Evolutionary conservation across 768 basidiomycete species (phyloP).

Genomic region (Boletus insuetus): DNA sequence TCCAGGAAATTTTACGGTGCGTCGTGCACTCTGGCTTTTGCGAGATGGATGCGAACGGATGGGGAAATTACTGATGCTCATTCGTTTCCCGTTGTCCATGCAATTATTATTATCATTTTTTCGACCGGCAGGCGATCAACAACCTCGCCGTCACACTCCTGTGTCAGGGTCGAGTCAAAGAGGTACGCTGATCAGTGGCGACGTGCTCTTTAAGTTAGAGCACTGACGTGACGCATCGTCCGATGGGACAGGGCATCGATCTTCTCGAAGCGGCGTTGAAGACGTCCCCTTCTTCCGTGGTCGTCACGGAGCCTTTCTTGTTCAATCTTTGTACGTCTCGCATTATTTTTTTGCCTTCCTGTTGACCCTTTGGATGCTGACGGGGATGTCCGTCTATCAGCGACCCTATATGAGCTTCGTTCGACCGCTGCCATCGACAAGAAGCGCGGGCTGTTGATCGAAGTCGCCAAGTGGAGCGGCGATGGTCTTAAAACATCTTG

Average conservation of each 20-base stretch:
- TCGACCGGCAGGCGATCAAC: conserved; percentile 57
- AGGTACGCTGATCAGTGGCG: conserved; percentile 44
- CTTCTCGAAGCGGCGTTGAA: conserved; percentile 61
- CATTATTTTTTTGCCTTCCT: not conserved
- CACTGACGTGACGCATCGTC: not conserved
- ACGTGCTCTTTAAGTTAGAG: no score
- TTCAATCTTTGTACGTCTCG: conserved; percentile 73
- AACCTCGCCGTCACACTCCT: conserved; percentile 72
- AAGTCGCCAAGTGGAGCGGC: conserved; percentile 84
- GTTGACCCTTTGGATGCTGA: not conserved
- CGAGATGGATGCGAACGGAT: no score
- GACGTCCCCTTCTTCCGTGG: conserved; percentile 65
- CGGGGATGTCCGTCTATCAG: conserved; percentile 23
- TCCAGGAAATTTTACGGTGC: conserved; percentile 57
- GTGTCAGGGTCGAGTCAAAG: conserved; percentile 67
- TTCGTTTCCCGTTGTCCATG: not conserved
- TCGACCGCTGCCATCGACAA: conserved; percentile 71
- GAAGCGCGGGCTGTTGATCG: conserved; percentile 69
- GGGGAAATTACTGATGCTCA: not conserved
- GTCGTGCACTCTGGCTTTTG: not conserved
- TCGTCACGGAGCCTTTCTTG: conserved; percentile 77
- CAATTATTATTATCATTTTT: not conserved
- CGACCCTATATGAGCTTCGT: conserved; percentile 80
- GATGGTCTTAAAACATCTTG: conserved; percentile 76
- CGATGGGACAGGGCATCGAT: conserved; percentile 54